Evolutionary conservation across 176 grass and related monocot species (phyloP), one percentile per base, ranked within the genome.

Genomic region (Melocanna baccifera): DNA sequence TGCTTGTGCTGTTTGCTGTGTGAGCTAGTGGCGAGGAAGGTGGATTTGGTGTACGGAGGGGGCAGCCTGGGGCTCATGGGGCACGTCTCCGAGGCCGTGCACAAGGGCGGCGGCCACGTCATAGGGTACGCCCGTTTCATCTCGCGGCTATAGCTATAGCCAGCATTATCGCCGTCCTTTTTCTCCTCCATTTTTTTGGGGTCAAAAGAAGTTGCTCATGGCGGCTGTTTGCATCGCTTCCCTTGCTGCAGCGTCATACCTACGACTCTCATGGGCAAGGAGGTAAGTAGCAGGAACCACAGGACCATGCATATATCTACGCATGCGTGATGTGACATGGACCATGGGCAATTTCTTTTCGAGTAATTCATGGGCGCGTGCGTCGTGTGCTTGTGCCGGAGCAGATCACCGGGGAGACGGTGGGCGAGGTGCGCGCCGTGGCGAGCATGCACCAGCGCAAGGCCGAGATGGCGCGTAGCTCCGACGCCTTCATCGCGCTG

Each of bases 41-140:
- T 99, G 64, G 90, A 94, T 64, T 77, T 99, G 88, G 96, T 99
- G 84, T 96, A 99, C 69, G 96, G 96, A 20, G 96, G 96, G 0
- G 96, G 93, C 62, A 96, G 91, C 86, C 64, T 94, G 63, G 96
- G 96, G 16, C 96, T 99, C 37, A 99, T 99, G 96, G 96, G 96
- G 12, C 88, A 96, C 45, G 89, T 99, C 50, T 90, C 96, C 3
- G 96, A 91, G 58, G 88, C 93, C 80, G 96, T 99, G 73, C 93
- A 94, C 81, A 92, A 83, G 73, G 96, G 84, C 48, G 96, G 96
- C 65, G 91, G 96, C 72, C 96, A 96, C 53, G 96, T 99, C 37
- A 88, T 99, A 36, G 93, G 93, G 96, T 97, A 23, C 51, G 83
- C 23, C 7, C 20, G 1, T 29, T 22, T 32, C 10, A 4, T 58